A percentile compares a stretch with the other conserved stretches of the same genome.
phyloP scores from a whole-genome alignment of 768 basidiomycete species.

The Pleurotus cornucopiae region DNA sequence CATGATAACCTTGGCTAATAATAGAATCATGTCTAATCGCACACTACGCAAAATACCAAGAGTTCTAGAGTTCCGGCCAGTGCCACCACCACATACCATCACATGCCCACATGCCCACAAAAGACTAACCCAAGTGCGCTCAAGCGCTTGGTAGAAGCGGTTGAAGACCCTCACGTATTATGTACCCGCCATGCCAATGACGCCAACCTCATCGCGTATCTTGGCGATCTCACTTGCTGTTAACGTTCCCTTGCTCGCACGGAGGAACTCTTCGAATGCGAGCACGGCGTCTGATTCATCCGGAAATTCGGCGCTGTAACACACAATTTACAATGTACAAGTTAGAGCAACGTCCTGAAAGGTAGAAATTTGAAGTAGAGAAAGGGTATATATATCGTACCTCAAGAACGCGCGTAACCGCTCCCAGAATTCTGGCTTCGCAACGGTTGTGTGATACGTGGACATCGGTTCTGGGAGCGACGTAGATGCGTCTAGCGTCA shows the following conservation, averaged over 20 bases:
- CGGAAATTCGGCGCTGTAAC: constrained; percentile 54
- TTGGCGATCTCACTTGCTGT: constrained; percentile 86
- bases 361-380: background rate
- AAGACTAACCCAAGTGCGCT: too few species aligned
- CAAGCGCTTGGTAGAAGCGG: too few species aligned
- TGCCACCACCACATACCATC: too few species aligned
- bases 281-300: constrained; percentile 58
- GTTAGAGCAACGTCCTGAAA: background rate
- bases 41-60: too few species aligned
- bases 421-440: constrained; percentile 79
- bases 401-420: constrained; percentile 61
- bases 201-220: constrained; percentile 84
- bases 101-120: too few species aligned
- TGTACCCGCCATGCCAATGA: constrained; percentile 85
- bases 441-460: constrained; percentile 64
- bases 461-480: constrained; percentile 41
- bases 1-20: too few species aligned
- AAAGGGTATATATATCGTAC: constrained; percentile 23
- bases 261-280: constrained; percentile 86
- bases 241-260: constrained; percentile 75
- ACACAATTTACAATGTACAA: background rate
- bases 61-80: too few species aligned
- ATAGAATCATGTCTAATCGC: too few species aligned
- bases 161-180: constrained; percentile 22
- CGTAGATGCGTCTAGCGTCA: constrained; percentile 57